Percentiles rank a stretch among this genome's conserved stretches.
Evolutionary conservation across 345 rosid species (phyloP).

Genomic region (Angophora floribunda): DNA sequence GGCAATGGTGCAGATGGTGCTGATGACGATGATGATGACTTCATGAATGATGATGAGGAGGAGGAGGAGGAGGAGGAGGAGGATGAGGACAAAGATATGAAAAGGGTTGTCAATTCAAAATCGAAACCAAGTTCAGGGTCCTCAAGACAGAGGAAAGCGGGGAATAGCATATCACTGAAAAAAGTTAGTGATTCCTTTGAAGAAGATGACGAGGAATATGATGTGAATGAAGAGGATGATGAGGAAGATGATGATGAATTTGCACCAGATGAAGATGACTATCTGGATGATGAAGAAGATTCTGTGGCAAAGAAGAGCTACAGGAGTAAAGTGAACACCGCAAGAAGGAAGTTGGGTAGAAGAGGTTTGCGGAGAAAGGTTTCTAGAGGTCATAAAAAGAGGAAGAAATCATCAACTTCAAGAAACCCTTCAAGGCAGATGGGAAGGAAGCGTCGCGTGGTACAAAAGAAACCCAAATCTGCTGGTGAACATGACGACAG

Average conservation of each 20-base stretch:
- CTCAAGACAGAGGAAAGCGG: not conserved
- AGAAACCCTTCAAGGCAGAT: constrained; percentile 28
- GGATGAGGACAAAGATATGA: constrained; percentile 45
- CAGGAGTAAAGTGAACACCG: not conserved
- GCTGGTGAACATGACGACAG: not conserved
- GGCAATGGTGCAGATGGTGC: constrained; percentile 9
- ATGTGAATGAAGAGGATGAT: constrained; percentile 22
- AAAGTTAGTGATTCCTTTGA: not conserved
- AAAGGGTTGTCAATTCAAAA: constrained; percentile 34
- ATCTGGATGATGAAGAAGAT: constrained; percentile 69
- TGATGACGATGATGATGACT: constrained; percentile 4
- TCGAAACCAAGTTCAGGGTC: not conserved
- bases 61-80: constrained; percentile 23
- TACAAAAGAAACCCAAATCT: constrained; percentile 32
- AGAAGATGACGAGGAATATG: constrained; percentile 16
- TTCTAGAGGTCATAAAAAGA: constrained; percentile 22
- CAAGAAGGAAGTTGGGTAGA: constrained; percentile 14
- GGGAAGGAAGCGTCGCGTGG: constrained; percentile 27
- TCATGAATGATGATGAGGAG: constrained; percentile 23
- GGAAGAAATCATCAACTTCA: constrained; percentile 26
- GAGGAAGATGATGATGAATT: constrained; percentile 42
- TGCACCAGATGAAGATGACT: constrained; percentile 55
- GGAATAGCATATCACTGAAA: not conserved
- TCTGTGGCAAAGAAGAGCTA: constrained; percentile 17
- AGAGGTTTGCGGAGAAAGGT: constrained; percentile 18